Conservation (phyloP, 2,329 filamentous ascomycete genomes). For the Beauveria australis region DNA sequence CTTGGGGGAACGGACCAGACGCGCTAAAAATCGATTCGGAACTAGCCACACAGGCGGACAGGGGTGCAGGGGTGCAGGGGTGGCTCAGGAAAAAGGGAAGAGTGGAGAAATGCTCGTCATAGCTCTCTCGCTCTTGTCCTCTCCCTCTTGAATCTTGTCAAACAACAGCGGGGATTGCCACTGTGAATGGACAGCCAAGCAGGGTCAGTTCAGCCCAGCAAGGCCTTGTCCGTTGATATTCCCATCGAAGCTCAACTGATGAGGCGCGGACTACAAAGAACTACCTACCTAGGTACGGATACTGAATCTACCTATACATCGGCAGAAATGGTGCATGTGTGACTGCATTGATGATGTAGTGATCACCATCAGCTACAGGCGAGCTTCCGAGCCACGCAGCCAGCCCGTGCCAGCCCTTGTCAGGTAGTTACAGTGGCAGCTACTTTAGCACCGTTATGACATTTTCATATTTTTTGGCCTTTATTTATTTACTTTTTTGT, state of each 20-base stretch:
- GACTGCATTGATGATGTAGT: not conserved
- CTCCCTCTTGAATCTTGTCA: not conserved
- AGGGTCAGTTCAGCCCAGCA: not conserved
- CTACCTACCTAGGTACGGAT: too few relatives aligned
- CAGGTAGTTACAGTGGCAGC: not conserved
- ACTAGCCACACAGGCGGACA: slow-evolving; percentile 8
- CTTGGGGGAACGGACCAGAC: not conserved
- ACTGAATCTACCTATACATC: too few relatives aligned
- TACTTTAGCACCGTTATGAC: too few relatives aligned
- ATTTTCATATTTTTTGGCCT: too few relatives aligned
- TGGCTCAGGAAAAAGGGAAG: not conserved
- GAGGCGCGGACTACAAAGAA: not conserved
- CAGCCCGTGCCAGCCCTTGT: not conserved
- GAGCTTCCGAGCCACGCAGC: not conserved
- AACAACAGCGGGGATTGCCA: not conserved
- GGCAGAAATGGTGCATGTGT: too few relatives aligned
- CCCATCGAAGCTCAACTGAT: not conserved
- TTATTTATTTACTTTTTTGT: not conserved
- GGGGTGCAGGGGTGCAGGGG: not conserved
- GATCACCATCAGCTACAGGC: not conserved
- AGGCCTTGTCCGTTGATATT: not conserved
- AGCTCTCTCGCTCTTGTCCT: not conserved
- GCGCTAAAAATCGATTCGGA: slow-evolving; percentile 2
- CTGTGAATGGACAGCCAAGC: not conserved
- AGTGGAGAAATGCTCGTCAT: not conserved